Percentiles rank a stretch among this genome's conserved stretches.
Evolutionary conservation across 73 alveolate species (phyloP).

Genomic region (Paramecium octaurelia): DNA sequence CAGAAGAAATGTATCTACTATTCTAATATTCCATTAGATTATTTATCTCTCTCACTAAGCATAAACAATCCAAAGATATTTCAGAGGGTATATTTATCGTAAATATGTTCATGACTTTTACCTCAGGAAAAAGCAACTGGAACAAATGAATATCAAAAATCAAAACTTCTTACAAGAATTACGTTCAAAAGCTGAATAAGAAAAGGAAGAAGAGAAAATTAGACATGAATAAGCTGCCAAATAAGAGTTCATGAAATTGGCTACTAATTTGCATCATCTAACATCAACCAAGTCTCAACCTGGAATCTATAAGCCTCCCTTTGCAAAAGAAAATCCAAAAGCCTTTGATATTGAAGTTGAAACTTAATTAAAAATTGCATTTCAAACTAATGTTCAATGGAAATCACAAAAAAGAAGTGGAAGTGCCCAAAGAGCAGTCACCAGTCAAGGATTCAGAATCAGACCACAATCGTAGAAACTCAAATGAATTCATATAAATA

Average conservation of each 20-base stretch:
- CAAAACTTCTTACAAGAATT: slow-evolving; percentile 18
- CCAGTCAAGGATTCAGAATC: background rate
- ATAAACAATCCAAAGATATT: slow-evolving; percentile 28
- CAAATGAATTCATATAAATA: background rate
- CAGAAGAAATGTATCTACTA: background rate
- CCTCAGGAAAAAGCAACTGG: slow-evolving; percentile 46
- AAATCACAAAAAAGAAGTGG: background rate
- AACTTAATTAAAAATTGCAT: slow-evolving; percentile 58
- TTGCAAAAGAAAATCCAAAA: slow-evolving; percentile 54
- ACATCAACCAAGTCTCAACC: slow-evolving; percentile 51
- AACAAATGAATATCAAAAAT: slow-evolving; percentile 36
- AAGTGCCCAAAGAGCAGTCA: background rate
- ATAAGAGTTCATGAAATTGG: slow-evolving; percentile 58
- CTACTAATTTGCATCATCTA: slow-evolving; percentile 56
- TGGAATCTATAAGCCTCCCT: slow-evolving; percentile 62
- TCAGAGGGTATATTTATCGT: slow-evolving; percentile 51
- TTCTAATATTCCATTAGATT: background rate
- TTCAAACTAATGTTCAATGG: slow-evolving; percentile 34
- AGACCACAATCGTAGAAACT: background rate
- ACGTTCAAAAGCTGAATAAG: slow-evolving; percentile 8
- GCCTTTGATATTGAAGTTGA: slow-evolving; percentile 63
- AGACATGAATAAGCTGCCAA: slow-evolving; percentile 55
- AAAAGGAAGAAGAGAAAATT: slow-evolving; percentile 35
- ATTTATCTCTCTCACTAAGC: background rate
- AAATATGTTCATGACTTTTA: slow-evolving; percentile 55